These are phyloP conservation scores for Pseudohyphozyma bogoriensis DNA, from an alignment of 768 basidiomycete genomes.

Conservation along the genomic window DNA sequence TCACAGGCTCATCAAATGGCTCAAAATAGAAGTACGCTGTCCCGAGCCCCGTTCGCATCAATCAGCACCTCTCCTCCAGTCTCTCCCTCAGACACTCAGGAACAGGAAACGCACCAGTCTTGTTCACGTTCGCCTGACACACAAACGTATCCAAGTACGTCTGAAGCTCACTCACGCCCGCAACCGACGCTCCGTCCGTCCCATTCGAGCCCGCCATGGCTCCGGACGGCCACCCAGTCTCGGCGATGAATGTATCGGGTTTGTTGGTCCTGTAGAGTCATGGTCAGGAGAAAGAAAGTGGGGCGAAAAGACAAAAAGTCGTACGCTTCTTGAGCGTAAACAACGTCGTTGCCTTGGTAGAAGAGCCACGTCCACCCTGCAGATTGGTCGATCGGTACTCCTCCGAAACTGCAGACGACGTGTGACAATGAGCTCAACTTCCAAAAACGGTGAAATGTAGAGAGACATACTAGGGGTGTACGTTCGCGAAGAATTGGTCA, in stretches of 20 bases:
- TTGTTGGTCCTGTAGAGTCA: too few relatives aligned
- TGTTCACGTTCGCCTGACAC: conserved; percentile 72
- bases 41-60: too few relatives aligned
- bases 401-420: not conserved
- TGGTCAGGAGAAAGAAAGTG: too few relatives aligned
- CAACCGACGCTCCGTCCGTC: conserved; percentile 19
- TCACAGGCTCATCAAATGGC: conserved; percentile 38
- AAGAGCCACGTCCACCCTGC: conserved; percentile 74
- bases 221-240: conserved; percentile 52
- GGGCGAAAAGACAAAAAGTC: too few relatives aligned
- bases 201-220: conserved; percentile 31
- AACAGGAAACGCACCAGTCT: conserved; percentile 54
- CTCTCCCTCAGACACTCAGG: too few relatives aligned
- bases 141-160: conserved; percentile 76
- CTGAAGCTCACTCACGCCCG: conserved; percentile 40
- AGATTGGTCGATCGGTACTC: conserved; percentile 38
- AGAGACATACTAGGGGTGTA: conserved; percentile 23
- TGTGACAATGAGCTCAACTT: not conserved
- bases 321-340: conserved; percentile 45
- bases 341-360: conserved; percentile 49
- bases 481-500: conserved; percentile 54
- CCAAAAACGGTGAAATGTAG: not conserved
- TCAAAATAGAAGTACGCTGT: conserved; percentile 38
- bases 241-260: conserved; percentile 80
- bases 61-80: too few relatives aligned